Evolutionary conservation across 352 stramenopile genomes (phyloP).

Genomic region (Globisporangium irregulare): DNA sequence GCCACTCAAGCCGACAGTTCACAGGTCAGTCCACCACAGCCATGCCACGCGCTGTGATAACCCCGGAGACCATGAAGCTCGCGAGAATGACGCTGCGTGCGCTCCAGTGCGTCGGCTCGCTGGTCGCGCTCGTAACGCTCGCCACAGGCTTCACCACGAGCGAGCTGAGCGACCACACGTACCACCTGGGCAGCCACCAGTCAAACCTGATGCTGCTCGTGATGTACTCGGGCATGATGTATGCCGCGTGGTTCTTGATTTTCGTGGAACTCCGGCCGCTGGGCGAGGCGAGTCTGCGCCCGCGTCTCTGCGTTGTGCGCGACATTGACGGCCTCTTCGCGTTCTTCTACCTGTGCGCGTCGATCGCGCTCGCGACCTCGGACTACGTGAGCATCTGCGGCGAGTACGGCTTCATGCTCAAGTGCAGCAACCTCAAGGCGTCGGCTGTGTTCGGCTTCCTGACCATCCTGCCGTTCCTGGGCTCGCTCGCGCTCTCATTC

Average conservation of each 20-base stretch:
- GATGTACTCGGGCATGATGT: slow-evolving; percentile 28
- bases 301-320: slow-evolving; percentile 25
- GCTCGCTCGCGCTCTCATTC: slow-evolving; percentile 36
- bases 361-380: slow-evolving; percentile 23
- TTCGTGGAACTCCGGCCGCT: slow-evolving; percentile 36
- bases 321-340: slow-evolving; percentile 26
- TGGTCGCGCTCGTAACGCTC: slow-evolving; percentile 22
- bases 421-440: slow-evolving; percentile 40
- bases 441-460: slow-evolving; percentile 36
- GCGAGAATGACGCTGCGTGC: slow-evolving; percentile 24
- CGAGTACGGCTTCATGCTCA: slow-evolving; percentile 25
- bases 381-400: slow-evolving; percentile 35
- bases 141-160: slow-evolving; percentile 12
- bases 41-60: slow-evolving; percentile 16
- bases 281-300: slow-evolving; percentile 18
- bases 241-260: slow-evolving; percentile 23
- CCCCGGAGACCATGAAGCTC: slow-evolving; percentile 28
- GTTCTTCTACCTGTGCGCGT: slow-evolving; percentile 26
- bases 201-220: slow-evolving; percentile 24
- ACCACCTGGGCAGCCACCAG: slow-evolving; percentile 18
- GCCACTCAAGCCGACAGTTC: background rate
- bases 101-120: slow-evolving; percentile 27
- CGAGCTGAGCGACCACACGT: slow-evolving; percentile 8
- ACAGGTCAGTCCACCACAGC: background rate
- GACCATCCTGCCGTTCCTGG: slow-evolving; percentile 26